phyloP scores from a whole-genome alignment of 2,329 filamentous ascomycete species.

The Fusarium sp. region DNA sequence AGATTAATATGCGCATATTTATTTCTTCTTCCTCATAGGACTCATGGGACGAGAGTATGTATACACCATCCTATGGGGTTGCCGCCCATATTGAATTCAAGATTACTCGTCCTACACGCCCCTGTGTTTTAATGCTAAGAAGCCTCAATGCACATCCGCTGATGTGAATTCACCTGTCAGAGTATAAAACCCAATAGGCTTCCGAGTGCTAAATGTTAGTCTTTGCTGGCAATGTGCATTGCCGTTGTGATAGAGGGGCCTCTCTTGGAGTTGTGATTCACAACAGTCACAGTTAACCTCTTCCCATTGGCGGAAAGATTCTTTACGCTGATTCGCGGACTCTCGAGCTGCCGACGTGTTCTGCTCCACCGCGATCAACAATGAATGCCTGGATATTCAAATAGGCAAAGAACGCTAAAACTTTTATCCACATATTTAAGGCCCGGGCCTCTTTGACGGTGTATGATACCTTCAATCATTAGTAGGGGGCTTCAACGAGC shows the following conservation, averaged over 20 bases:
- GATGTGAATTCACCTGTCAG: too few species aligned
- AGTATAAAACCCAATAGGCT: too few species aligned
- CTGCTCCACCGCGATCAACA: background rate
- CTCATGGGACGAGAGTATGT: background rate
- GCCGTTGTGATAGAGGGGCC: too few species aligned
- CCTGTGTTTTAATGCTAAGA: too few species aligned
- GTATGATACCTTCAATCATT: background rate
- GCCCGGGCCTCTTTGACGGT: background rate
- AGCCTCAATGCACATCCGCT: too few species aligned
- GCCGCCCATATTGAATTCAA: too few species aligned
- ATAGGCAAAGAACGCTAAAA: conserved; percentile 13
- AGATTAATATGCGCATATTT: background rate
- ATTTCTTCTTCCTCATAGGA: background rate
- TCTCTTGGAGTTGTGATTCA: too few species aligned
- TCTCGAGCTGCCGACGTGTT: background rate
- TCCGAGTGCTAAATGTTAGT: too few species aligned
- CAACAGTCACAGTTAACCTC: background rate
- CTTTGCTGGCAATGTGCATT: too few species aligned
- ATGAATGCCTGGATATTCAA: background rate
- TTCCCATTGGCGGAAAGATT: background rate
- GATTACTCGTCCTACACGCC: too few species aligned
- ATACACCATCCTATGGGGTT: too few species aligned
- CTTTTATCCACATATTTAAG: conserved; percentile 16
- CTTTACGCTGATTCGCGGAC: conserved; percentile 3
- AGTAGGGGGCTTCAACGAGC: background rate